Base-by-base conservation (phyloP, 1,284 basidiomycete genomes). In the Schizophyllum amplum region DNA sequence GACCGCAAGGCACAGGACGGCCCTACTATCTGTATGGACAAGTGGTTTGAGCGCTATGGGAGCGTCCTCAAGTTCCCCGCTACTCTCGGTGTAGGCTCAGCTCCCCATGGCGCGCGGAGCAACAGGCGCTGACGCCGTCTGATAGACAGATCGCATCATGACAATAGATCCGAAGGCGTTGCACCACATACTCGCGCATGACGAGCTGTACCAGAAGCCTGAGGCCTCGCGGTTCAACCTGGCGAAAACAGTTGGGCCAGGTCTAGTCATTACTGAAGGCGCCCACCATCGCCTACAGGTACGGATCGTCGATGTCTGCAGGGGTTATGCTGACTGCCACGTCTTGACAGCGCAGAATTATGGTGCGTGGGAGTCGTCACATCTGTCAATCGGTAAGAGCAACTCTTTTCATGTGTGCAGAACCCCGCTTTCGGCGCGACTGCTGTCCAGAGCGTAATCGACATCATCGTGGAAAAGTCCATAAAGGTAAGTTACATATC, bases 141-240 rank as follows among this genome's bases (percentile, higher is more conserved):
- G 5, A 24, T 50, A 50, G 48, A 21, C 20, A 50, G 21, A 50
- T 21, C 48, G 48, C 24, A 21, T 57, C 20, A 24, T 46, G 21
- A 55, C 57, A 1, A 22, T 55, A 5, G 61, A 62, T 42, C 17
- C 55, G 20, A 60, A 57, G 25, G 61, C 61, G 1, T 11, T 62
- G 9, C 33, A 22, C 25, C 61, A 58, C 24, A 58, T 62, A 6
- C 24, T 58, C 11, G 42, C 47, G 22, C 54, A 61, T 17, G 47
- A 24, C 22, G 42, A 33, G 3, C 20, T 60, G 1, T 62, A 62
- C 22, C 50, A 58, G 47, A 58, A 55, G 55, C 5, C 55, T 2
- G 24, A 53, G 24, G 26, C 49, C 11, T 22, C 49, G n/a, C 42
- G 56, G 23, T 24, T 25, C n/a, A 26, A 15, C 11, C 47, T 57